Evolutionary conservation across 164 flowering plant species (phyloP).

Genomic region (Stephania japonica): DNA sequence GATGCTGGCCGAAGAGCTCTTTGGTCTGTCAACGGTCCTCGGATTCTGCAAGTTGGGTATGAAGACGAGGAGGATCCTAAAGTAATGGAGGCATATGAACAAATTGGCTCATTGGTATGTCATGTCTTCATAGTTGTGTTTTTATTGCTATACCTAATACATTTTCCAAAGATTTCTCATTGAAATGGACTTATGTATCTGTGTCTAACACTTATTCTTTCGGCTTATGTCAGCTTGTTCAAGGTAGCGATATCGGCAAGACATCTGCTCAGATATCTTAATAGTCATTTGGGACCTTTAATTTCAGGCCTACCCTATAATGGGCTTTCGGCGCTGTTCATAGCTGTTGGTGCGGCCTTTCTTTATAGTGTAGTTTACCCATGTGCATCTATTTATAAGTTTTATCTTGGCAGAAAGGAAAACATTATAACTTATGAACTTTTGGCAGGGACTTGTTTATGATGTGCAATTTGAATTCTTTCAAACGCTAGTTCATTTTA

Average conservation of each 20-base stretch:
- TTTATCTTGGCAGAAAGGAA: conserved; percentile 42
- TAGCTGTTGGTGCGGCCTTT: conserved; percentile 1
- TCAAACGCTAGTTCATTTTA: too few relatives aligned
- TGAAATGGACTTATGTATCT: neutral
- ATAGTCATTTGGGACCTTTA: conserved; percentile 5
- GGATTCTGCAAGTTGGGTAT: conserved; percentile 81
- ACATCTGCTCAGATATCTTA: conserved; percentile 20
- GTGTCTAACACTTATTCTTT: neutral
- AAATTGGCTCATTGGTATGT: conserved; percentile 80
- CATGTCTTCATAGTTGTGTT: neutral
- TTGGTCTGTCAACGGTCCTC: conserved; percentile 90
- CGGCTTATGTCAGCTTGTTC: conserved; percentile 41
- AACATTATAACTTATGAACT: conserved; percentile 24
- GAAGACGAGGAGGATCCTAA: conserved; percentile 85
- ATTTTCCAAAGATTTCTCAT: neutral
- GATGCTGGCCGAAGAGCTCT: conserved; percentile 87
- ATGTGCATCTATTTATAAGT: conserved; percentile 4
- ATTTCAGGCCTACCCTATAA: neutral
- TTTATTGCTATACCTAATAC: too few relatives aligned
- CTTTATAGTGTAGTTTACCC: neutral
- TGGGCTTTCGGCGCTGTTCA: neutral
- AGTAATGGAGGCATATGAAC: conserved; percentile 93
- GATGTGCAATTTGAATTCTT: too few relatives aligned
- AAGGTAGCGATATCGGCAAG: conserved; percentile 35
- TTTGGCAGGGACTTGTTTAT: too few relatives aligned